Evolutionary conservation across 352 stramenopile species (phyloP), one percentile per base, ranked within the genome.

Genomic region (Hyphochytrium catenoides): DNA sequence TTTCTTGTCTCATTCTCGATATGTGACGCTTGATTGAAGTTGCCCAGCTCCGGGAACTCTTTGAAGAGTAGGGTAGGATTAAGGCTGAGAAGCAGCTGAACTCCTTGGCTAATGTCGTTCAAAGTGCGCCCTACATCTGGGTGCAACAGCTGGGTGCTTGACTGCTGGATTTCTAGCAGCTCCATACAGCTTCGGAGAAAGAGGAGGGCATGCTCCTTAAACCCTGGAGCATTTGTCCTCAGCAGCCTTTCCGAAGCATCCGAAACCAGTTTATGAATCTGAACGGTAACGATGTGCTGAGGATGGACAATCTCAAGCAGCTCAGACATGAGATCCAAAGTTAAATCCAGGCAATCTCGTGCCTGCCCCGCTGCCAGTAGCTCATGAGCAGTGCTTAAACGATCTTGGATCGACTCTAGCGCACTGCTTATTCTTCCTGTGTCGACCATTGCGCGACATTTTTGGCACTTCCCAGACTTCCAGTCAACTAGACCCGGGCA

Each of bases 21-120:
- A 18, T 73, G 51, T 6, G 75, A 90, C 9, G 76, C 84, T 22
- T 85, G 54, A 12, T 69, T 62, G 26, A 93, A 78, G 33, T 74
- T 73, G 39, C 61, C 57, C 60, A 76, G 83, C 39, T 78, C 72
- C 0, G 64, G 49, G 17, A 91, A 73, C 37, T 83, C 66, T 8
- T 72, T 56, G 15, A 86, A 56, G 32, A 94, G 51, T 39, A 71
- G 57, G 32, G 74, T 73, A 8, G 71, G 59, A 26, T 85, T 63
- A 37, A 72, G 63, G 6, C 70, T 83, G 6, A 94, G 51, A 40
- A 93, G 51, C 21, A 90, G 44, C 37, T 85, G 61, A 36, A 94
- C 85, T 16, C 59, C 70, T 32, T 92, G 74, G 17, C 74, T 82
- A 36, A 93, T 62, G 34, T 94, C 82, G 33, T 91, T 79, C 21